A percentile compares a stretch with the other conserved stretches of the same genome.
Conservation (phyloP, 2,329 filamentous ascomycete genomes). For the Neofusicoccum laricinum region DNA sequence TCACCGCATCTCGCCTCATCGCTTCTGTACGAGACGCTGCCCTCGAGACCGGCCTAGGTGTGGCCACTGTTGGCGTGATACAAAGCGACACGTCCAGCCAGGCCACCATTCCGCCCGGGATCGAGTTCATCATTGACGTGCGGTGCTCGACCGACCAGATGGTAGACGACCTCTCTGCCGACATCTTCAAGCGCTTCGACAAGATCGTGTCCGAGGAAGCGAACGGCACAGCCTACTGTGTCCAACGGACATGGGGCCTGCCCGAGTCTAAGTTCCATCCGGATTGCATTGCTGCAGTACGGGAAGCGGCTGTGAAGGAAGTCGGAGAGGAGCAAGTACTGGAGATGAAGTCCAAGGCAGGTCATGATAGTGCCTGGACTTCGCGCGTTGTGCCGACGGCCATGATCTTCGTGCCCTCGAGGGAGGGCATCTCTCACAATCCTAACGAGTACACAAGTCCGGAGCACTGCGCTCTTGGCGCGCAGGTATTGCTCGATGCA, state of each 20-base stretch:
- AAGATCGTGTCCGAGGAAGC: conserved; percentile 22
- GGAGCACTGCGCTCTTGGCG: conserved; percentile 37
- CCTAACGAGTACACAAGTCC: conserved; percentile 35
- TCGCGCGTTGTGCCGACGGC: conserved; percentile 41
- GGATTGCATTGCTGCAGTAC: conserved; percentile 65
- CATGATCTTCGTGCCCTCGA: conserved; percentile 40
- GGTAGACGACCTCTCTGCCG: conserved; percentile 24
- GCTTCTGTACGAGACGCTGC: conserved; percentile 27
- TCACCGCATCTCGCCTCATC: conserved; percentile 28
- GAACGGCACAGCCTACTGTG: conserved; percentile 21
- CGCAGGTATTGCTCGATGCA: conserved; percentile 31
- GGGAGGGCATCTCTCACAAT: conserved; percentile 39
- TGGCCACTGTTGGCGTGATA: conserved; percentile 29
- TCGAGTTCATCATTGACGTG: conserved; percentile 25
- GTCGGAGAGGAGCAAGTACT: conserved; percentile 55
- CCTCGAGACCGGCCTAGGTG: conserved; percentile 20
- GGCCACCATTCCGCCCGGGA: conserved; percentile 23
- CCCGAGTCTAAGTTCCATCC: conserved; percentile 53
- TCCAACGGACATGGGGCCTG: conserved; percentile 25
- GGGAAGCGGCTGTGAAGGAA: conserved; percentile 51
- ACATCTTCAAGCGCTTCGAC: conserved; percentile 22
- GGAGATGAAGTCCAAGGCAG: conserved; percentile 61
- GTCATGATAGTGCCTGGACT: conserved; percentile 55
- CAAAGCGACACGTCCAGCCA: conserved; percentile 28
- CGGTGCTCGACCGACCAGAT: conserved; percentile 27